A percentile compares a stretch with the other conserved stretches of the same genome.
These are phyloP conservation scores for Gossypium bickii DNA, from an alignment of 345 rosid genomes.

Conservation along the genomic window DNA sequence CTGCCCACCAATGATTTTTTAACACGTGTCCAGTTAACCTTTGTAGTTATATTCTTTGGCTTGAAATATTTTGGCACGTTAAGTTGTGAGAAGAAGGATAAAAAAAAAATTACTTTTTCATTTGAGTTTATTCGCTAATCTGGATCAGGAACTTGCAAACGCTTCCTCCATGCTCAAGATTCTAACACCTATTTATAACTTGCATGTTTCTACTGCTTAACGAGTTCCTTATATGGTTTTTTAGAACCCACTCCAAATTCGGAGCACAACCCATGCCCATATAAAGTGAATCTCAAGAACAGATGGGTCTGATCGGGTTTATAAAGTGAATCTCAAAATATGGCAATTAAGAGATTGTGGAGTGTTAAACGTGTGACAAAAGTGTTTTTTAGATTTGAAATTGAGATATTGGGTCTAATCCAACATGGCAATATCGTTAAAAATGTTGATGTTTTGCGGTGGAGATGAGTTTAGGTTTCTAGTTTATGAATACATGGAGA, in stretches of 20 bases:
- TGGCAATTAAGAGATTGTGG: conserved; percentile 62
- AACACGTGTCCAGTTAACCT: too few relatives aligned
- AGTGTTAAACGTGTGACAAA: conserved; percentile 34
- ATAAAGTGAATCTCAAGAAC: conserved; percentile 35
- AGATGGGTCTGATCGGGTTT: conserved; percentile 69
- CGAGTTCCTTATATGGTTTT: conserved; percentile 40
- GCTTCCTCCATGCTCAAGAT: conserved; percentile 38
- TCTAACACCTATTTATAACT: conserved; percentile 23
- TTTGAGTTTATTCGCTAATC: conserved; percentile 59
- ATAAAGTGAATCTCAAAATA: conserved; percentile 39
- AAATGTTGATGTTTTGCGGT: conserved; percentile 45
- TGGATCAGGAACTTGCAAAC: conserved; percentile 41
- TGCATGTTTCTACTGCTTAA: conserved; percentile 19
- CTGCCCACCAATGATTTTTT: too few relatives aligned
- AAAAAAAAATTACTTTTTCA: background rate
- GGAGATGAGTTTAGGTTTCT: conserved; percentile 42
- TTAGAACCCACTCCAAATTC: conserved; percentile 28
- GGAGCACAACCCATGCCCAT: conserved; percentile 30
- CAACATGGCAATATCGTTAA: conserved; percentile 61
- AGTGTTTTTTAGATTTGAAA: conserved; percentile 45
- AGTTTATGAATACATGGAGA: conserved; percentile 71
- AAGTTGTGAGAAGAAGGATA: too few relatives aligned
- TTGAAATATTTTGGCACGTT: too few relatives aligned
- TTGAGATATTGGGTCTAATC: conserved; percentile 51
- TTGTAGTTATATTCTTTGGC: too few relatives aligned